phyloP scores from a whole-genome alignment of 176 grass and related monocot species.

The Avena insularis region DNA sequence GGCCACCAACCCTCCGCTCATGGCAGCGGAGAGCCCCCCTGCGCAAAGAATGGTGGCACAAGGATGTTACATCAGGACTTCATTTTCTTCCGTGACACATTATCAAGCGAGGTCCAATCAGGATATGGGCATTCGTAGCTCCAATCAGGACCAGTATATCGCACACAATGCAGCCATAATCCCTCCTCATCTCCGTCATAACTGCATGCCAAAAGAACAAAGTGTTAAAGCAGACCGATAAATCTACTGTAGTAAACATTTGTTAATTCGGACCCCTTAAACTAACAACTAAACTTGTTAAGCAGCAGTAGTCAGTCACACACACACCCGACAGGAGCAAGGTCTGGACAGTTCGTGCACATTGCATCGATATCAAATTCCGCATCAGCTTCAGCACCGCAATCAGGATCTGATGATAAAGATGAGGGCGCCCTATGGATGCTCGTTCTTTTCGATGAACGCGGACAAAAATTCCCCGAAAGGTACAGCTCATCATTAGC shows the following conservation, averaged over 20 bases:
- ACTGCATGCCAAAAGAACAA: slow-evolving; percentile 48
- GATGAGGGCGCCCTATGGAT: slow-evolving; percentile 38
- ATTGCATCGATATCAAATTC: slow-evolving; percentile 69
- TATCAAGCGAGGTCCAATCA: slow-evolving; percentile 67
- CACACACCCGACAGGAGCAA: slow-evolving; percentile 81
- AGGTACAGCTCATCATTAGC: slow-evolving; percentile 89
- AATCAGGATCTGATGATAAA: slow-evolving; percentile 19
- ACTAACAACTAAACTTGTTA: slow-evolving; percentile 19
- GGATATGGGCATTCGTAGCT: slow-evolving; percentile 86
- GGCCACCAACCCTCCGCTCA: no score
- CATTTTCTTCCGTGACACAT: slow-evolving; percentile 40
- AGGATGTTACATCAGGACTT: slow-evolving; percentile 40
- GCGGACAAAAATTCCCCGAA: slow-evolving; percentile 56
- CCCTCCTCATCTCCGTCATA: slow-evolving; percentile 83
- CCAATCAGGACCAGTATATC: slow-evolving; percentile 92
- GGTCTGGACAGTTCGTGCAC: slow-evolving; percentile 94
- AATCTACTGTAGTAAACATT: background rate
- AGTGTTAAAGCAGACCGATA: background rate
- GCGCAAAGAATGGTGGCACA: no score
- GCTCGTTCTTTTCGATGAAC: slow-evolving; percentile 58
- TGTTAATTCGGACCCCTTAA: background rate
- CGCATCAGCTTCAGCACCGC: slow-evolving; percentile 13
- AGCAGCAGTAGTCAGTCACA: slow-evolving; percentile 5
- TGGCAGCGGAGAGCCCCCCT: no score
- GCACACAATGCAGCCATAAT: slow-evolving; percentile 82